Base-by-base conservation (phyloP, 306 rosid species). In the Cucurbita moschata region DNA sequence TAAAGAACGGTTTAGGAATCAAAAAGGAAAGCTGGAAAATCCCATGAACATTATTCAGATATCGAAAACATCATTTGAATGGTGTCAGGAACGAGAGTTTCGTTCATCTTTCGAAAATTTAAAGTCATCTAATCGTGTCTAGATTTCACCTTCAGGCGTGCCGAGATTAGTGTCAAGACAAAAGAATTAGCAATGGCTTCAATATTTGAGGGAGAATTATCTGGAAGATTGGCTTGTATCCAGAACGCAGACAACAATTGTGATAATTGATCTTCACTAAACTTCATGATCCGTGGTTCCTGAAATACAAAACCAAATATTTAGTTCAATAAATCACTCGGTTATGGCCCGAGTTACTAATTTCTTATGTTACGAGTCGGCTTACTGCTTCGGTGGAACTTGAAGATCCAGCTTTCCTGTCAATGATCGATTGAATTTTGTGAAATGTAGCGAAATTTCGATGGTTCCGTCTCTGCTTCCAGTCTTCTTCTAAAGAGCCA, bases 171-270 rank as follows among this genome's bases (percentile, higher is more conserved):
- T 39, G 92, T 80, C 67, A 91, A 81, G 72, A 73, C 80, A 79
- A 86, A 95, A 73, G 97, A 89, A 78, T 88, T 91, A 75, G 90
- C 86, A 67, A 95, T 78, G 58, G 99, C 95, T 81, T 95, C 96
- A 76, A 89, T 26, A 82, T 91, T 95, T 75, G 99, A 83, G 76
- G 97, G 99, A 56, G 89, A 79, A 82, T 89, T 95, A 83, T 95
- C 96, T 1, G 91, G 86, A 74, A 89, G 87, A 74, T 75, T 88
- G 62, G 96, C 88, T 82, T 95, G 92, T 54, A 91, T 86, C 97
- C 99, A 95, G 80, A 95, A 88, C 40, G 97, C 86, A 78, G 99
- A 95, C 21, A 91, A 87, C 82, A 95, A 86, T 75, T 88, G 90
- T 23, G 84, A 83, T 67, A 95, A 79, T 81, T 95, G 99, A 82